Base-by-base conservation (phyloP, 2,329 filamentous ascomycete genomes). In the Basipetospora chlamydospora region DNA sequence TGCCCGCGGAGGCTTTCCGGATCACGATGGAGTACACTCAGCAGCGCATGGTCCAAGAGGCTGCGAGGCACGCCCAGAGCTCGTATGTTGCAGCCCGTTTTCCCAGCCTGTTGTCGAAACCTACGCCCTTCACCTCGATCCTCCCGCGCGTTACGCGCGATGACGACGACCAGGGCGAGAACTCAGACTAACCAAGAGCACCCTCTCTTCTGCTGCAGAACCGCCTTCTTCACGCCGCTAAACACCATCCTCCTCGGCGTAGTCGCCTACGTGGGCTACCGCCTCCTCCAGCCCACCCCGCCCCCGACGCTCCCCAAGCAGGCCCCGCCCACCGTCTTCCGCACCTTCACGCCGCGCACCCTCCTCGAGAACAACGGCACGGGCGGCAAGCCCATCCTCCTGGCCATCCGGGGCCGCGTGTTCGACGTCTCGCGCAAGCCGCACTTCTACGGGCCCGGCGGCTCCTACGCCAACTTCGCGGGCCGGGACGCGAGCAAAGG, bases 391-490 rank as follows among this genome's bases (percentile, higher is more conserved):
- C 84, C 84, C 34, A 83, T 96, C 39, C 94, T 84, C 59, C 72
- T 98, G 33, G 82, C 85, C n/a, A 86, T 96, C 13, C 81, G 85
- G 28, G 87, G 90, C 36, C 77, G 76, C 35, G 79, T 96, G 44
- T 96, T 95, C 55, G 90, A 98, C 54, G 88, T 96, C 17, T 76
- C 78, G 0, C 63, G 76, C 11, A 88, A 90, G 17, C 74, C 80
- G 51, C 87, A 92, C 64, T 96, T 96, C 59, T 98, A 98, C 61
- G 90, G 90, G 4, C 90, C 90, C 15, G 87, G 86, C 10, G 88
- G 88, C 0, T 86, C 88, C 2, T 98, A 98, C 57, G 78, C 79
- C 56, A 96, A 96, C 63, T 98, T 98, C 53, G 90, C 90, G 1
- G 90, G 90, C 1, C 68, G 87, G 26, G 90, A 98, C 58, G 90